Base-by-base conservation (phyloP, 192 early-diverging fungal species). In the Gamsiella multidivaricata region DNA sequence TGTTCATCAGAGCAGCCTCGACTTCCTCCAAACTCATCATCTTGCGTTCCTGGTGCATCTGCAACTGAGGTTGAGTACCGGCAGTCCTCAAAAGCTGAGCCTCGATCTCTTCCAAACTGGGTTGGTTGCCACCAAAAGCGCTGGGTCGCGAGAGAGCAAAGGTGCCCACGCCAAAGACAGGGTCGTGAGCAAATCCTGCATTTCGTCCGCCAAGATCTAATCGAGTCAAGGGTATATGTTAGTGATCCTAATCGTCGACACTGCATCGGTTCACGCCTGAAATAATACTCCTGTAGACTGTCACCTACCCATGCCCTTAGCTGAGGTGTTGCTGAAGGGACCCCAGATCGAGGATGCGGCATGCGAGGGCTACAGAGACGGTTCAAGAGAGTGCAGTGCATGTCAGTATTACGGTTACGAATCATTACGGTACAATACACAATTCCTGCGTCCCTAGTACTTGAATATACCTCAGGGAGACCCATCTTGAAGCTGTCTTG, bases 1-100 rank as follows among this genome's bases (percentile, higher is more conserved):
- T 82, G 61, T 70, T 80, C 66, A 76, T 74, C 70, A 92, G 25
- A 3, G 89, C 82, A 43, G 90, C 87, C 65, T 94, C 92, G 0
- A 93, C 82, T 50, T 94, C 92, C 6, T 86, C 92, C 80, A 93
- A 69, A 25, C 88, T 92, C 62, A 91, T 66, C 58, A 87, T 81
- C 69, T 82, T 91, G 37, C 86, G 86, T 46, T 76, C 82, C 46
- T 63, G 62, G 45, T 69, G 64, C 23, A 52, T 39, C 11, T 28
- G 47, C 28, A 69, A 32, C 18, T 70, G 68, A 3, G 63, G 32
- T 18, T 78, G 82, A 29, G 63, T 60, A 17, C 63, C 61, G 0
- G 73, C 79, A 45, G 82, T 80, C 43, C 81, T 82, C 28, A 79
- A 66, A 12, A 88, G 59, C 54, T 88, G 83, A 20, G 84, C 86